Base-by-base conservation (phyloP, 768 basidiomycete genomes). In the Trametes cingulata region DNA sequence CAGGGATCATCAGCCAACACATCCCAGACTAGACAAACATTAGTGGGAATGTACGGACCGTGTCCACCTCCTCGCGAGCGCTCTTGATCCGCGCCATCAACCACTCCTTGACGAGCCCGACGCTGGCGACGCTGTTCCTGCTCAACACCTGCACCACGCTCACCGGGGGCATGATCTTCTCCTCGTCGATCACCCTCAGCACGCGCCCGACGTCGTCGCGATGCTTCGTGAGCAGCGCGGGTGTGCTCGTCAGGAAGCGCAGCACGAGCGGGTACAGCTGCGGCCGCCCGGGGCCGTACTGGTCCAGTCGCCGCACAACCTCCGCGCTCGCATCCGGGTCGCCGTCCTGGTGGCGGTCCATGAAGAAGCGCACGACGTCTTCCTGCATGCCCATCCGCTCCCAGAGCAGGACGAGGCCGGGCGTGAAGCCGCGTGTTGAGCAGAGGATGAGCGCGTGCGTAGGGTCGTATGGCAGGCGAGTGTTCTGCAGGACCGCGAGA, bases 381-480 rank as follows among this genome's bases (percentile, higher is more conserved):
- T 98, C 96, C 71, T 93, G 92, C 96, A 97, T 95, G 7, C 91
- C 94, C 76, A 95, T 79, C 61, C 83, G 86, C 75, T 97, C 97
- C 92, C 95, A 98, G 2, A 98, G 79, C 5, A 91, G 75, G 2
- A 98, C 90, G 12, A 96, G 81, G 1, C 97, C 97, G 0, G 84
- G 82, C 0, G 87, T 94, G 67, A 94, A 97, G 13, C 77, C 80
- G 39, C 84, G 81, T 25, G 87, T 92, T 6, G 95, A 93, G 74
- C 96, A 98, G 1, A 99, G 81, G 39, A 99, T 90, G n/a, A 98
- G 78, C 3, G 95, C 97, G 70, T 98, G 96, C 40, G 85, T 95
- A 3, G 85, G 80, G 67, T 99, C 96, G 69, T 92, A 94, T 0
- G 93, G 93, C 20, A 88, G 74, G 20, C 71, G 71, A 1, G 77